Evolutionary conservation across 2,329 filamentous ascomycete genomes (phyloP).

Genomic region (Colletotrichum simmondsii): DNA sequence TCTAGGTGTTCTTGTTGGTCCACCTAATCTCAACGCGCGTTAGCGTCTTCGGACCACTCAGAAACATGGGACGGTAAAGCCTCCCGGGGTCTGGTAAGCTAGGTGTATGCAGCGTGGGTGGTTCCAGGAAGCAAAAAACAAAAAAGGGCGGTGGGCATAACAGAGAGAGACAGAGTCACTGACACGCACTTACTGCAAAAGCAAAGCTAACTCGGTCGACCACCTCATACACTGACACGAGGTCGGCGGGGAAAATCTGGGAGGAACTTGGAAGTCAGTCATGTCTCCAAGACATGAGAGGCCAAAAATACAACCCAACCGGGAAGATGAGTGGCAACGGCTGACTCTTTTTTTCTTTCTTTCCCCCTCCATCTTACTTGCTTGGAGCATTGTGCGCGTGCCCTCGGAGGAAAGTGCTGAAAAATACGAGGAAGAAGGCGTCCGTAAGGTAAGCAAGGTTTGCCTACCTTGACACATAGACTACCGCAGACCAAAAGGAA

Average conservation of each 20-base stretch:
- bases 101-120: too few relatives aligned
- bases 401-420: neutral
- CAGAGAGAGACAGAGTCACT: neutral
- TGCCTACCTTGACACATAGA: neutral
- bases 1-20: slow-evolving; percentile 8
- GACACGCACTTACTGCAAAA: slow-evolving; percentile 16
- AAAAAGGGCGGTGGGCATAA: slow-evolving; percentile 32
- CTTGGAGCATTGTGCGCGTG: neutral
- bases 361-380: neutral
- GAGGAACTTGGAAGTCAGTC: neutral
- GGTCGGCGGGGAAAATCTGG: neutral
- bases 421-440: neutral
- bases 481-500: too few relatives aligned
- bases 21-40: neutral
- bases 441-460: neutral
- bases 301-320: neutral
- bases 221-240: slow-evolving; percentile 9
- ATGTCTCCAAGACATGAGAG: neutral
- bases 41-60: neutral
- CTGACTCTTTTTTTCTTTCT: neutral
- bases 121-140: slow-evolving; percentile 30
- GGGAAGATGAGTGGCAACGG: neutral
- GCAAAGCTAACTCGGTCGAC: slow-evolving; percentile 23
- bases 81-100: neutral
- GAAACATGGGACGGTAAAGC: neutral